Conservation (phyloP, 306 rosid genomes). For the Nissolia schottii region DNA sequence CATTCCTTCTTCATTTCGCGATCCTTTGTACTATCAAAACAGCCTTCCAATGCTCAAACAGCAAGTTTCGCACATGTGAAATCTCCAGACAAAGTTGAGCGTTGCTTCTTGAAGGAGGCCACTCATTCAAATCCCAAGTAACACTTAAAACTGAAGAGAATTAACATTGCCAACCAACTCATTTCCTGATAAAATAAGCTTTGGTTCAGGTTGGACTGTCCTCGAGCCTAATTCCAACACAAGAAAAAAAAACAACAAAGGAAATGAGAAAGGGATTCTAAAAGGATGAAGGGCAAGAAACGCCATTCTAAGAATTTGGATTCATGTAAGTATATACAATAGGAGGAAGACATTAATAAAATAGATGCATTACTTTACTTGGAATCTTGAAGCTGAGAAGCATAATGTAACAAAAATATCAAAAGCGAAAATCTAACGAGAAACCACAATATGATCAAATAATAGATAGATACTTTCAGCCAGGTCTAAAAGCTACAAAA, state of each 20-base stretch:
- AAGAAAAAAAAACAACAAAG: neutral
- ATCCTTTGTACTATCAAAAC: too few species aligned
- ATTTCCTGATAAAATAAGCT: too few species aligned
- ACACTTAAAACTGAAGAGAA: too few species aligned
- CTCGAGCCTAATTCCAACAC: too few species aligned
- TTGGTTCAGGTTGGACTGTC: too few species aligned
- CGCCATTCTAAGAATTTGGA: constrained; percentile 17
- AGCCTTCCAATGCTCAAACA: too few species aligned
- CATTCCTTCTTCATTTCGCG: neutral
- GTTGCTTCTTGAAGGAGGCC: too few species aligned
- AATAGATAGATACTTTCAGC: constrained; percentile 24
- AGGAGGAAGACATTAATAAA: constrained; percentile 20
- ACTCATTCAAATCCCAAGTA: too few species aligned
- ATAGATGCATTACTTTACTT: constrained; percentile 39
- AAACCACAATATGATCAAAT: constrained; percentile 31
- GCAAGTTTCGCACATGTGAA: too few species aligned
- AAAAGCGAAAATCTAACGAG: constrained; percentile 39
- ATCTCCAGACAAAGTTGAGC: too few species aligned
- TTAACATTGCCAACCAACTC: too few species aligned
- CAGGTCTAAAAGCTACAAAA: constrained; percentile 29
- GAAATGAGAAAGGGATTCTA: neutral
- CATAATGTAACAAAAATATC: constrained; percentile 45
- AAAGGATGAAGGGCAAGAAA: neutral
- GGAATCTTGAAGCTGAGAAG: constrained; percentile 38
- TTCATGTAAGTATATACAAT: constrained; percentile 16